Evolutionary conservation across 2,329 filamentous ascomycete genomes (phyloP).

Genomic region (Botrytis fabae): DNA sequence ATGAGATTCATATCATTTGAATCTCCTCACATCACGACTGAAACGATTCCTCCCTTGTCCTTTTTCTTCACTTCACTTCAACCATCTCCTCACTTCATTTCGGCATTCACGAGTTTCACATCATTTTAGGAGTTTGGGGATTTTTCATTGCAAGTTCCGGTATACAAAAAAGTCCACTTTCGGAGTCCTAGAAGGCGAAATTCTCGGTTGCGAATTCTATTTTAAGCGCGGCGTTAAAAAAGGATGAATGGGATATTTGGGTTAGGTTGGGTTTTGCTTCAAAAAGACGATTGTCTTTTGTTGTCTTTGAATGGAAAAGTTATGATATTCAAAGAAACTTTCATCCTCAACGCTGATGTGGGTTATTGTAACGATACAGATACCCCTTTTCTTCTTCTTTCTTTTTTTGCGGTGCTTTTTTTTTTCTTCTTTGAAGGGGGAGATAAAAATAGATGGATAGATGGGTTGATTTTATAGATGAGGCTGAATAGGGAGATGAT

Average conservation of each 20-base stretch:
- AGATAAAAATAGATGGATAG: not conserved
- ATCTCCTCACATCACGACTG: not conserved
- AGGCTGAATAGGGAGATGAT: not conserved
- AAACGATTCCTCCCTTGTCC: not conserved
- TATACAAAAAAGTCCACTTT: conserved; percentile 25
- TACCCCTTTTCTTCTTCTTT: not conserved
- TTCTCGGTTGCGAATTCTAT: not conserved
- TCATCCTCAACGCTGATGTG: conserved; percentile 5
- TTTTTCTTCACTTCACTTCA: not conserved
- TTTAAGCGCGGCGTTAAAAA: conserved; percentile 8
- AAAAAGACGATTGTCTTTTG: not conserved
- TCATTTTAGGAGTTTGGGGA: not conserved
- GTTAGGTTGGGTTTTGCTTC: not conserved
- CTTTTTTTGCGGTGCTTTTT: not conserved
- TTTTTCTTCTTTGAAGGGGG: not conserved
- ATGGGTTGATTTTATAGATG: not conserved
- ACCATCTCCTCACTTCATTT: not conserved
- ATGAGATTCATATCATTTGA: not conserved
- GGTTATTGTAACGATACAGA: conserved; percentile 4
- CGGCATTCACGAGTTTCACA: conserved; percentile 11
- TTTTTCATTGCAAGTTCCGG: not conserved
- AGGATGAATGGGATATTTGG: not conserved
- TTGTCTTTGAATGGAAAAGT: not conserved
- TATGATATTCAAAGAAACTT: not conserved
- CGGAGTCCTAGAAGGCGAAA: conserved; percentile 18